Conservation (phyloP, 1,284 basidiomycete genomes). For the Malassezia sp. region DNA sequence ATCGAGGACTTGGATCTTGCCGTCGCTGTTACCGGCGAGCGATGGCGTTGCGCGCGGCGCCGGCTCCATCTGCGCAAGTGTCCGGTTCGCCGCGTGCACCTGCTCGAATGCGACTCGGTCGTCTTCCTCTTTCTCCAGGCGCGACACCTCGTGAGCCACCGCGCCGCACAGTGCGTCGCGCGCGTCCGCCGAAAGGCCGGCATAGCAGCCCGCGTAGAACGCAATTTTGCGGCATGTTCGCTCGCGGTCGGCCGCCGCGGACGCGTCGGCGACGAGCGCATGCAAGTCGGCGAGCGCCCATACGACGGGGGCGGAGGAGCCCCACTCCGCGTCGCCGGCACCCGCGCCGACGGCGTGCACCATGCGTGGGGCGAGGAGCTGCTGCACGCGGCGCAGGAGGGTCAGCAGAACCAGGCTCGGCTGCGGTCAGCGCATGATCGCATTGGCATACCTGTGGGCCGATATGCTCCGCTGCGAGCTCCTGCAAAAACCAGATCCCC, state of each 20-base stretch:
- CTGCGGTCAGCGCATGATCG: no score
- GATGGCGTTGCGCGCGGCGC: background rate
- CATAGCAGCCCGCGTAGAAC: constrained; percentile 7
- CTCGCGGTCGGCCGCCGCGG: background rate
- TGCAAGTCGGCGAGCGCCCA: constrained; percentile 10
- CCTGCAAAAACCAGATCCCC: constrained; percentile 5
- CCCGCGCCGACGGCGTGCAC: background rate
- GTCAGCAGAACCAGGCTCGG: background rate
- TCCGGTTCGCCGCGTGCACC: constrained; percentile 3
- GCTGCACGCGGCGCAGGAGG: constrained; percentile 1
- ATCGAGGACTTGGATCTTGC: constrained; percentile 5
- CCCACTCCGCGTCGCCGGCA: background rate
- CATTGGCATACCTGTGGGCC: no score
- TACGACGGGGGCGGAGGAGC: background rate
- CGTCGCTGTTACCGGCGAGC: constrained; percentile 3
- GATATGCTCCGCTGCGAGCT: background rate
- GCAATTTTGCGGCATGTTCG: constrained; percentile 9
- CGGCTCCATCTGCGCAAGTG: constrained; percentile 2
- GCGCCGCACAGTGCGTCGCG: background rate
- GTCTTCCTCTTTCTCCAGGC: constrained; percentile 6
- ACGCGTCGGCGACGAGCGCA: background rate
- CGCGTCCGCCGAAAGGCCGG: background rate
- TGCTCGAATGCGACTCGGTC: background rate
- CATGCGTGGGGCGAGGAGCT: background rate
- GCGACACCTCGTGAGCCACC: background rate